phyloP scores from a whole-genome alignment of 2,329 filamentous ascomycete species.

The Lasiodiplodia sp. region DNA sequence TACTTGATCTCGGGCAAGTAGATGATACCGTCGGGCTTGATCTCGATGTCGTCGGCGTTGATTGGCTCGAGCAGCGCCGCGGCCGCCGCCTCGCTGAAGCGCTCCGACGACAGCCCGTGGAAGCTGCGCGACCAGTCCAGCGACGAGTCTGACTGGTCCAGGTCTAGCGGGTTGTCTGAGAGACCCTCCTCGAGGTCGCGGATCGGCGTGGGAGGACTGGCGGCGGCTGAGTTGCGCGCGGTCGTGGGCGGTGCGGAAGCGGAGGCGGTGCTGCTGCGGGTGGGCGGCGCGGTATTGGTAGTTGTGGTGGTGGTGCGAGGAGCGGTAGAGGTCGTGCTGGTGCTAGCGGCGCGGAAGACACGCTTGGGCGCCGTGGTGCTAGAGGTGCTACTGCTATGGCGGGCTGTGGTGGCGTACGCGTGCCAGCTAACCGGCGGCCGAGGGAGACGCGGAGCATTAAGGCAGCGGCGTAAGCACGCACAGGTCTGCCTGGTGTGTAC shows the following conservation, averaged over 20 bases:
- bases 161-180: constrained; percentile 50
- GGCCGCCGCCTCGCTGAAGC: constrained; percentile 75
- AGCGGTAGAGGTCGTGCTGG: constrained; percentile 4
- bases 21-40: constrained; percentile 96
- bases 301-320: constrained; percentile 32
- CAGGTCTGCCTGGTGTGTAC: constrained; percentile 7
- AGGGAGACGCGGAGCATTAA: constrained; percentile 11
- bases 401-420: constrained; percentile 14
- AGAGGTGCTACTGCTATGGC: neutral
- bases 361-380: neutral
- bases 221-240: constrained; percentile 14
- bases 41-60: constrained; percentile 80
- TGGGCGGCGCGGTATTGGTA: constrained; percentile 31
- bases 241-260: constrained; percentile 1
- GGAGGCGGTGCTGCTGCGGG: neutral
- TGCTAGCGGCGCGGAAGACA: constrained; percentile 5
- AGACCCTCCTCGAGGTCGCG: constrained; percentile 60
- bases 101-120: constrained; percentile 74
- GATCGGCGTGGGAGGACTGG: constrained; percentile 33
- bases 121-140: constrained; percentile 85
- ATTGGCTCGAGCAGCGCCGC: constrained; percentile 73
- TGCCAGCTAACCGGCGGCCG: neutral
- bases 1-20: constrained; percentile 99
- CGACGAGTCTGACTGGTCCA: constrained; percentile 53
- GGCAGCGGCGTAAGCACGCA: constrained; percentile 14